Percentiles rank a stretch among this genome's conserved stretches.
These are phyloP conservation scores for Seiridium unicorne DNA, from an alignment of 2,329 filamentous ascomycete genomes.

Conservation along the genomic window DNA sequence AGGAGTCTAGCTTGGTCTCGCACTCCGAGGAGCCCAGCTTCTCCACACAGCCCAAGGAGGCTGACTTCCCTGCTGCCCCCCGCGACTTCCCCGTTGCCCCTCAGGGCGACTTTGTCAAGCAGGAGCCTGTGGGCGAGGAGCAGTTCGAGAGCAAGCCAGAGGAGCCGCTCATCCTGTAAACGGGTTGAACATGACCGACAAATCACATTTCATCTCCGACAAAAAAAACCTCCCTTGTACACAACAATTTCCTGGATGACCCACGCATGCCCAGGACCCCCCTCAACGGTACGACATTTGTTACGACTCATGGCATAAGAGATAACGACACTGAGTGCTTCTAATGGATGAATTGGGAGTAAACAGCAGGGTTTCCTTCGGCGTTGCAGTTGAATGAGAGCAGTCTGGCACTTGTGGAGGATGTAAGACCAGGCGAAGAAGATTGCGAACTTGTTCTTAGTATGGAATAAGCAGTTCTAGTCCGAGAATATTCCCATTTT, in stretches of 20 bases:
- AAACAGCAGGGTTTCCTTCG: slow-evolving; percentile 5
- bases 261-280: not conserved
- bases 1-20: not conserved
- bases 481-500: not conserved
- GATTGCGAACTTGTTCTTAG: slow-evolving; percentile 3
- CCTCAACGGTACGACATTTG: slow-evolving; percentile 4
- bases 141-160: not conserved
- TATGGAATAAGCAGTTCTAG: slow-evolving; percentile 3
- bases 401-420: slow-evolving; percentile 1
- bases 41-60: slow-evolving; percentile 27
- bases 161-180: not conserved
- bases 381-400: slow-evolving; percentile 7
- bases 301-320: slow-evolving; percentile 11
- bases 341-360: slow-evolving; percentile 1
- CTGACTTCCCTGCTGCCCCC: slow-evolving; percentile 48
- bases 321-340: slow-evolving; percentile 8
- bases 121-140: slow-evolving; percentile 3
- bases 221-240: not conserved
- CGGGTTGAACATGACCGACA: not conserved
- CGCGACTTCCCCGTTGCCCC: slow-evolving; percentile 25
- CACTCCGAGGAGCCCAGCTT: not conserved
- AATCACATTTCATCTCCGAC: not conserved
- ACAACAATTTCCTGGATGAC: not conserved
- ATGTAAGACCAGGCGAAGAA: not conserved
- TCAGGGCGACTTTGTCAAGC: slow-evolving; percentile 31